A percentile compares a stretch with the other conserved stretches of the same genome.
Evolutionary conservation across 129 eudicot genomes (phyloP).

Genomic region (Helichrysum umbraculigerum): DNA sequence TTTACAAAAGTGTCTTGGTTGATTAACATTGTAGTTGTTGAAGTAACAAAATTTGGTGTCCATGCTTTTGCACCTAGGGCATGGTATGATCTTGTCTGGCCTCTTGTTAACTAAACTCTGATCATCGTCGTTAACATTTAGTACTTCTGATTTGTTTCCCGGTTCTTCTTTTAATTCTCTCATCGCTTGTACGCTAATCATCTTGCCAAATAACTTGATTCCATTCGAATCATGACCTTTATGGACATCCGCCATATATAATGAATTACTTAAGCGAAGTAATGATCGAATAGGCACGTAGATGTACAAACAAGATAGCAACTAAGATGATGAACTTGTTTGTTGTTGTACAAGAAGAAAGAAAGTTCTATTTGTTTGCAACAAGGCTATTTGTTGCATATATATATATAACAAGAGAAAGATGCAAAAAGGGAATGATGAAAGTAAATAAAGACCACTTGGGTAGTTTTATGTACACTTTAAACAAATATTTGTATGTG

Average conservation of each 20-base stretch:
- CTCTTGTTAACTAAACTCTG: conserved; percentile 40
- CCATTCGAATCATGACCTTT: conserved; percentile 40
- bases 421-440: conserved; percentile 22
- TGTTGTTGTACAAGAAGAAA: conserved; percentile 15
- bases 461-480: conserved; percentile 28
- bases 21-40: conserved; percentile 84
- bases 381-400: conserved; percentile 20
- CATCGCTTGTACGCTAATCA: conserved; percentile 46
- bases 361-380: conserved; percentile 28
- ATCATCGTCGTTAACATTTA: conserved; percentile 1
- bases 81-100: conserved; percentile 82
- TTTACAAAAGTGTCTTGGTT: conserved; percentile 81
- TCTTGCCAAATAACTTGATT: conserved; percentile 67
- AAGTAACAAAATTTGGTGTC: conserved; percentile 83
- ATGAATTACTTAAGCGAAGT: background rate
- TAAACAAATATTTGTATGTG: conserved; percentile 24
- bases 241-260: conserved; percentile 50
- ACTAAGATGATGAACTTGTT: background rate
- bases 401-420: conserved; percentile 7
- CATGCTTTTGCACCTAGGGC: conserved; percentile 90
- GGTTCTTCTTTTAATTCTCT: conserved; percentile 42
- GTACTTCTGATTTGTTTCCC: conserved; percentile 9
- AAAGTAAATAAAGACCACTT: conserved; percentile 31
- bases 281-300: background rate
- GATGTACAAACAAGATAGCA: background rate